A percentile compares a stretch with the other conserved stretches of the same genome.
These are phyloP conservation scores for Panicum hallii DNA, from an alignment of 202 grass and related monocot genomes.

Conservation along the genomic window DNA sequence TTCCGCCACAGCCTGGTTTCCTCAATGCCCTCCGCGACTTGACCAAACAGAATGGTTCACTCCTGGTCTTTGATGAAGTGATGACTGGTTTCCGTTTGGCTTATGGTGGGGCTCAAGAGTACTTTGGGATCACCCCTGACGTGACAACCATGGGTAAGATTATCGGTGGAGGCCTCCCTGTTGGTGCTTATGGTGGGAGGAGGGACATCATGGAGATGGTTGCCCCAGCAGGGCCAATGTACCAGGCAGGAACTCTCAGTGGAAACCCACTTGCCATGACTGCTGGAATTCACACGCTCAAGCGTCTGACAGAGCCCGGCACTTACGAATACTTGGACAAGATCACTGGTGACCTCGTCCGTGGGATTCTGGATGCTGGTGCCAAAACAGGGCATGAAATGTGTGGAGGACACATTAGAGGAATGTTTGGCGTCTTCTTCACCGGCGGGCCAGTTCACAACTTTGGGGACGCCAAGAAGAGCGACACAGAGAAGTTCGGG, in stretches of 20 bases:
- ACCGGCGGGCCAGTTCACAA: constrained; percentile 78
- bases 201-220: constrained; percentile 99
- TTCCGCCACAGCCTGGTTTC: constrained; percentile 70
- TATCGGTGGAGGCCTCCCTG: constrained; percentile 92
- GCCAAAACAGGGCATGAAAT: constrained; percentile 82
- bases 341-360: constrained; percentile 75
- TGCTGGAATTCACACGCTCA: constrained; percentile 91
- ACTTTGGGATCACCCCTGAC: constrained; percentile 93
- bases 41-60: constrained; percentile 77
- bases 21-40: constrained; percentile 76
- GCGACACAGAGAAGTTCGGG: constrained; percentile 85
- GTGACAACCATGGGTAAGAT: constrained; percentile 94
- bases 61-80: constrained; percentile 99
- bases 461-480: constrained; percentile 89
- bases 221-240: constrained; percentile 93
- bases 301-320: constrained; percentile 72
- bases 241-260: constrained; percentile 97
- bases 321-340: constrained; percentile 90
- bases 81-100: constrained; percentile 97
- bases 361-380: constrained; percentile 74
- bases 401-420: constrained; percentile 89
- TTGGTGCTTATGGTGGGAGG: constrained; percentile 94
- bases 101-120: constrained; percentile 96
- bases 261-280: constrained; percentile 99
- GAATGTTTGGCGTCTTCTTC: constrained; percentile 96